Conservation (phyloP, 2,329 filamentous ascomycete species). For the Pseudogymnoascus sp. region DNA sequence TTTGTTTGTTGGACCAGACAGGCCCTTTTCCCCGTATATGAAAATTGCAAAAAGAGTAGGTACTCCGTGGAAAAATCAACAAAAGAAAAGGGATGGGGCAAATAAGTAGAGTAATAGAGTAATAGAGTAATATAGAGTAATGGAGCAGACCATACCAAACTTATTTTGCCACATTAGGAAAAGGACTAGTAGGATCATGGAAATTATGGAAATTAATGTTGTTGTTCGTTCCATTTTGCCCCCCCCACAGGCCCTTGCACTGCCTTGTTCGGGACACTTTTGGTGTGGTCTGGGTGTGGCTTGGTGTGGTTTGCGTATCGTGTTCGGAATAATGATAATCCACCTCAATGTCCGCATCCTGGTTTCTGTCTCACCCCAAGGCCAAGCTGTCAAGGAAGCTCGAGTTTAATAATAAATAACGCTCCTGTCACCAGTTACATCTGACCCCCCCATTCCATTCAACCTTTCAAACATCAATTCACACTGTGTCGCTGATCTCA, state of each 20-base stretch:
- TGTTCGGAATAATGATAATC: not conserved
- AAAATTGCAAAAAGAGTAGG: not conserved
- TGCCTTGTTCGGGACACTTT: not conserved
- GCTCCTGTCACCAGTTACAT: not conserved
- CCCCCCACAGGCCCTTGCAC: not conserved
- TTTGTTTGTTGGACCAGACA: not conserved
- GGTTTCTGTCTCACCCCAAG: slow-evolving; percentile 7
- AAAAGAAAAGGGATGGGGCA: not conserved
- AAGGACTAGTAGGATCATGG: not conserved
- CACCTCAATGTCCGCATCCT: slow-evolving; percentile 5
- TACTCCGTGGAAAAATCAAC: not conserved
- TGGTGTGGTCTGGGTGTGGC: not conserved
- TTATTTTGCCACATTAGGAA: not conserved
- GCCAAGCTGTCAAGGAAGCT: slow-evolving; percentile 8
- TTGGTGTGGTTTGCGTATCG: not conserved
- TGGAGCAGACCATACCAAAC: not conserved
- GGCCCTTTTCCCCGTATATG: not conserved
- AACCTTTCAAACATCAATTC: not conserved
- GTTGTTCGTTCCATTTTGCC: not conserved
- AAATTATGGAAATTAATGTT: slow-evolving; percentile 6
- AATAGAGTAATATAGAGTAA: not conserved
- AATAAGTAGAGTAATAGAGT: not conserved
- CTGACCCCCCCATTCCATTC: slow-evolving; percentile 3
- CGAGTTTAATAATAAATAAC: slow-evolving; percentile 9
- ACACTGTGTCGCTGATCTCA: not conserved